A percentile compares a stretch with the other conserved stretches of the same genome.
Conservation (phyloP, 2,329 filamentous ascomycete species). For the Penicillium sp. region DNA sequence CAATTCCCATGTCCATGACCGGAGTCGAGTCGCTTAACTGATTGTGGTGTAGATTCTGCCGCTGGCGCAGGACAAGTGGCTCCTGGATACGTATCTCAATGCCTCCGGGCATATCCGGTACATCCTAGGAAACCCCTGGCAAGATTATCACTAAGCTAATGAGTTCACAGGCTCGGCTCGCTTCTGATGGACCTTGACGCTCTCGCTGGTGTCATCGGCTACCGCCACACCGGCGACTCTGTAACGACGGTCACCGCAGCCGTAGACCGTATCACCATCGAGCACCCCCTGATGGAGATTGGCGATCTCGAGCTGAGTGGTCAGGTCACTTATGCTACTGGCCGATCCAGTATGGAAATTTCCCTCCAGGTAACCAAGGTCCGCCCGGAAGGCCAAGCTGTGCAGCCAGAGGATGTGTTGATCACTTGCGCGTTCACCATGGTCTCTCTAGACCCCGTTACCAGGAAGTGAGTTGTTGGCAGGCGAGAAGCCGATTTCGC, state of each 20-base stretch:
- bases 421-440: constrained; percentile 75
- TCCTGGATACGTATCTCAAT: constrained; percentile 75
- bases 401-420: constrained; percentile 59
- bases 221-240: constrained; percentile 66
- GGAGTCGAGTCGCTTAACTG: not conserved
- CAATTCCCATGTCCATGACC: constrained; percentile 4
- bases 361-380: constrained; percentile 70
- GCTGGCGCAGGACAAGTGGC: constrained; percentile 70
- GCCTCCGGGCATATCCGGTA: constrained; percentile 68
- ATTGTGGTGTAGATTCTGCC: constrained; percentile 57
- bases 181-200: constrained; percentile 80
- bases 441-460: constrained; percentile 68
- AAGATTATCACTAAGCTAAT: not conserved
- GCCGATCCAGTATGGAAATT: constrained; percentile 69
- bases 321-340: constrained; percentile 68
- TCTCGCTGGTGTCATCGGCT: constrained; percentile 70
- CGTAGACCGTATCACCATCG: constrained; percentile 63
- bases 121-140: not conserved
- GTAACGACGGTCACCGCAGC: constrained; percentile 64
- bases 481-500: no score
- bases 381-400: constrained; percentile 55
- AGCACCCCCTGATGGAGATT: constrained; percentile 70
- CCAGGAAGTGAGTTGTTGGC: constrained; percentile 59
- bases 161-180: constrained; percentile 60
- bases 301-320: constrained; percentile 73